phyloP scores from a whole-genome alignment of 192 early-diverging fungal genomes.

The Coemansia sp. region DNA sequence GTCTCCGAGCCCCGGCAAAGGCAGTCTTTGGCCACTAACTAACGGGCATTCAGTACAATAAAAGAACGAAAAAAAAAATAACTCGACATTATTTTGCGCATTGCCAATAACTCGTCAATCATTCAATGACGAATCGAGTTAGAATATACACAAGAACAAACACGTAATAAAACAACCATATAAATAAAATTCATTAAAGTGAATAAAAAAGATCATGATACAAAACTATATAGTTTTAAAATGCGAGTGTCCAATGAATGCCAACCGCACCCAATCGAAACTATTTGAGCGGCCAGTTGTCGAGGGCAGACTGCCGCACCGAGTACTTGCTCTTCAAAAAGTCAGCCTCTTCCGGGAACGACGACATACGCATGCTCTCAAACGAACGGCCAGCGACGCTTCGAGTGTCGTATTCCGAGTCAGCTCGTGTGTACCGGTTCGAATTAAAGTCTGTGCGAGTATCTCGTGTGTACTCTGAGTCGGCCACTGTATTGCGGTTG shows the following conservation, averaged over 20 bases:
- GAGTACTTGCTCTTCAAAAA: slow-evolving; percentile 40
- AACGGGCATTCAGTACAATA: no score
- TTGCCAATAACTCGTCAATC: no score
- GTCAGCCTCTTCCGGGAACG: slow-evolving; percentile 40
- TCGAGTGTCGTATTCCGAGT: slow-evolving; percentile 21
- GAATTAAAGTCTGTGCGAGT: neutral
- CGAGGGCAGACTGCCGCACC: slow-evolving; percentile 27
- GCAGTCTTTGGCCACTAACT: no score
- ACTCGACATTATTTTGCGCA: no score
- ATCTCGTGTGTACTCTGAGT: slow-evolving; percentile 9
- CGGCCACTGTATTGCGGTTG: slow-evolving; percentile 13
- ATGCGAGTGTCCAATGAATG: neutral
- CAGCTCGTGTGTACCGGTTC: neutral
- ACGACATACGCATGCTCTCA: slow-evolving; percentile 36
- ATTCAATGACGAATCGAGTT: no score
- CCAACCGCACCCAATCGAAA: neutral
- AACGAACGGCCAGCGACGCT: slow-evolving; percentile 26
- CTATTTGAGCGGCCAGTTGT: slow-evolving; percentile 44
- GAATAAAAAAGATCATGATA: slow-evolving; percentile 2
- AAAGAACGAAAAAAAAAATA: no score
- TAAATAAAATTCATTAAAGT: neutral
- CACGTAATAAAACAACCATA: no score
- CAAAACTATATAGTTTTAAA: neutral
- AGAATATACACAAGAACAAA: no score
- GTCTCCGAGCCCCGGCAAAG: no score